phyloP scores from a whole-genome alignment of 305 asterid species.

The Fraxinus paxiana region DNA sequence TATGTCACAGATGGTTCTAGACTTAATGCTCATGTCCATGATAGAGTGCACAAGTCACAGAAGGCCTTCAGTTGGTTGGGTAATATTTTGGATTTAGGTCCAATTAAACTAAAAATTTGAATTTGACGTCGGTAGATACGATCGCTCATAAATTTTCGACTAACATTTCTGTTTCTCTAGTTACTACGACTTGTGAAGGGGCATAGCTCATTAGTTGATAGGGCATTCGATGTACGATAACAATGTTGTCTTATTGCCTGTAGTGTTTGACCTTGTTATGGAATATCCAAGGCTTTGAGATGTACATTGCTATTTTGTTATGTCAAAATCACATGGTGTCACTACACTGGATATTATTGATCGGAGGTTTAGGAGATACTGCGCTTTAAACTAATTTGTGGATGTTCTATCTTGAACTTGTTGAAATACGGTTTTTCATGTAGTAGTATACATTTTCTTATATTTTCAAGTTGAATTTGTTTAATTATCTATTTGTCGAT shows the following conservation, averaged over 20 bases:
- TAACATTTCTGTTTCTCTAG: not conserved
- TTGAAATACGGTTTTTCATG: not conserved
- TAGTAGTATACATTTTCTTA: not conserved
- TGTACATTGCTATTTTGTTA: not conserved
- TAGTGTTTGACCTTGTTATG: not conserved
- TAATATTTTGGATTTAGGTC: not conserved
- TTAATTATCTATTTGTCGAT: conserved; percentile 1
- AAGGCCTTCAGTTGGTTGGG: not conserved
- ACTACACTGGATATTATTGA: not conserved
- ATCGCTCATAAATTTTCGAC: not conserved
- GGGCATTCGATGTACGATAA: not conserved
- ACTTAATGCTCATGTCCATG: not conserved
- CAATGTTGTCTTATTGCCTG: not conserved
- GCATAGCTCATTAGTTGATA: not conserved
- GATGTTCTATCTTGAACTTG: not conserved
- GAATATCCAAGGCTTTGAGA: not conserved
- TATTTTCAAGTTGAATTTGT: conserved; percentile 2
- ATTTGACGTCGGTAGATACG: not conserved
- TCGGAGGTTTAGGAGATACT: not conserved
- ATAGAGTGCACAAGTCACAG: not conserved
- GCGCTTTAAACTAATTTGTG: not conserved
- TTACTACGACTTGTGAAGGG: not conserved
- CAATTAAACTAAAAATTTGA: not conserved
- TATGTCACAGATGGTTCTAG: not conserved
- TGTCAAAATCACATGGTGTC: not conserved